phyloP scores from a whole-genome alignment of 441 rosid genomes.

The Populus trichocarpa region DNA sequence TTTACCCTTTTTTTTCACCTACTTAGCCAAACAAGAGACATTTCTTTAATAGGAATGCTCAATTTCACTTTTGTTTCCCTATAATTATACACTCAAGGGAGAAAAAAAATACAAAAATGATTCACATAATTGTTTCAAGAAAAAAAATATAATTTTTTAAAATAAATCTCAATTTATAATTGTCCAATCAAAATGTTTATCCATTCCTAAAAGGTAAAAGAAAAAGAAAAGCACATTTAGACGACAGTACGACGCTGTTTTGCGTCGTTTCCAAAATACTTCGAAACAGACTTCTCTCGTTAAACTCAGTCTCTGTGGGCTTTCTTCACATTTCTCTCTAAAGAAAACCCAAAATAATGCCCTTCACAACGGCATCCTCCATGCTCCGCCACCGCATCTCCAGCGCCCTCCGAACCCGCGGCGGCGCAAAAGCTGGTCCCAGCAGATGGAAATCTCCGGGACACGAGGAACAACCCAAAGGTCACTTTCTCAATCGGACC shows the following conservation, averaged over 20 bases:
- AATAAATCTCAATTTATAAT: not conserved
- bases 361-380: constrained; percentile 29
- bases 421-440: constrained; percentile 50
- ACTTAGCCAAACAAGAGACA: too few relatives aligned
- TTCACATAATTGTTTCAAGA: not conserved
- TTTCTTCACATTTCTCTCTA: not conserved
- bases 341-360: constrained; percentile 3
- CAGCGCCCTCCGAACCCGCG: constrained; percentile 32
- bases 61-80: too few relatives aligned
- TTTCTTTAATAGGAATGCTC: too few relatives aligned
- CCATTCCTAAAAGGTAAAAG: not conserved
- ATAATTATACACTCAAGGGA: too few relatives aligned
- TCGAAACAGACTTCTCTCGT: not conserved
- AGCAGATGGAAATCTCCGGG: constrained; percentile 74
- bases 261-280: not conserved
- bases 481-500: constrained; percentile 64
- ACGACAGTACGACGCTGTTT: not conserved
- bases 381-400: constrained; percentile 64
- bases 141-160: too few relatives aligned
- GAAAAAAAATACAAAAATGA: too few relatives aligned
- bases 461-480: constrained; percentile 79
- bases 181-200: not conserved
- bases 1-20: too few relatives aligned
- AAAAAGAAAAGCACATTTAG: not conserved
- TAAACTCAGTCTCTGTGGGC: not conserved